A percentile compares a stretch with the other conserved stretches of the same genome.
These are phyloP conservation scores for Dendrostoma leiphaemia DNA, from an alignment of 2,329 filamentous ascomycete species.

Conservation along the genomic window DNA sequence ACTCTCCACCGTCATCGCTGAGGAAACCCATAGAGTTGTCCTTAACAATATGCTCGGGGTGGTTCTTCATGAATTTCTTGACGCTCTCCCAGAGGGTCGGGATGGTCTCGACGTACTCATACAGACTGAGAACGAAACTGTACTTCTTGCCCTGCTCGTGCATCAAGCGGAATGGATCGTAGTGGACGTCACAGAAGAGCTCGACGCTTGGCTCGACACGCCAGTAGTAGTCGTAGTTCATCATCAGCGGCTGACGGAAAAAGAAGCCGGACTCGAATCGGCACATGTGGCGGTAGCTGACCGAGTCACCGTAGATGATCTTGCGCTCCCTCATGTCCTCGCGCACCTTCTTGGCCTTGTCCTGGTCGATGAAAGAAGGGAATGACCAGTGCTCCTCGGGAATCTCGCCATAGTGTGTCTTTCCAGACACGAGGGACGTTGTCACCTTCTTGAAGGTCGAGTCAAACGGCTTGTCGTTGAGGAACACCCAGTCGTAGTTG, in stretches of 20 bases:
- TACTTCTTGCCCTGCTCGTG: slow-evolving; percentile 97
- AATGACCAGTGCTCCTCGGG: slow-evolving; percentile 95
- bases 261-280: slow-evolving; percentile 99
- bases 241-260: slow-evolving; percentile 90
- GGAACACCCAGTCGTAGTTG: slow-evolving; percentile 98
- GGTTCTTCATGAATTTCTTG: slow-evolving; percentile 88
- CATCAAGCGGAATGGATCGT: slow-evolving; percentile 97
- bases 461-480: slow-evolving; percentile 95
- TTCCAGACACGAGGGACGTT: slow-evolving; percentile 84
- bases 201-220: slow-evolving; percentile 96
- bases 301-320: slow-evolving; percentile 96
- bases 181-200: slow-evolving; percentile 92
- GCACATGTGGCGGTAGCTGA: slow-evolving; percentile 99
- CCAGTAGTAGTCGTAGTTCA: slow-evolving; percentile 99
- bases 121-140: slow-evolving; percentile 91
- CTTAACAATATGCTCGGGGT: slow-evolving; percentile 82
- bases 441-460: slow-evolving; percentile 93
- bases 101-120: slow-evolving; percentile 96
- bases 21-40: slow-evolving; percentile 89
- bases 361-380: slow-evolving; percentile 91
- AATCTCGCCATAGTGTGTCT: slow-evolving; percentile 86
- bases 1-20: slow-evolving; percentile 86
- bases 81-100: slow-evolving; percentile 92
- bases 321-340: slow-evolving; percentile 92
- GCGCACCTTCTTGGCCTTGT: slow-evolving; percentile 84